Conservation (phyloP, 805 yeast genomes). For the Jamesozyma piceae region DNA sequence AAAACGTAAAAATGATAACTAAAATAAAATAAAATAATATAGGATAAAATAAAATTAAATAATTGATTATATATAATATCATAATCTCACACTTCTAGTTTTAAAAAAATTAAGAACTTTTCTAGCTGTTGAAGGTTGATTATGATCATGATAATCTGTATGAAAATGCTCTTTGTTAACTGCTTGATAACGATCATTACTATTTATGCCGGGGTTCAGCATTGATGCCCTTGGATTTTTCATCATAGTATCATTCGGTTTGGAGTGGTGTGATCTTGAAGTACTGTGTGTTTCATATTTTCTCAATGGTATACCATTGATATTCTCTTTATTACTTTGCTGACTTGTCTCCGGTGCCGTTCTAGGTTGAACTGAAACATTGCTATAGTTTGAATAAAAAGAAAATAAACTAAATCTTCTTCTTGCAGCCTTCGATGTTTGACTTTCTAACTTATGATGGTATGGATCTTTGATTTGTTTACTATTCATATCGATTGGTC, state of each 20-base stretch:
- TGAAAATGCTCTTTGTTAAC: background rate
- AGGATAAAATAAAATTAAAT: background rate
- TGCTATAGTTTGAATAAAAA: conserved; percentile 21
- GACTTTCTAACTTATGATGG: background rate
- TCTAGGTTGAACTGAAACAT: background rate
- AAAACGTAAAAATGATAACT: background rate
- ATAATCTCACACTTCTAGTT: conserved; percentile 42
- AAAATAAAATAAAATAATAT: background rate
- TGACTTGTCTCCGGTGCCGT: background rate
- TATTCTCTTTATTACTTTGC: conserved; percentile 1
- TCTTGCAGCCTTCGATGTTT: background rate
- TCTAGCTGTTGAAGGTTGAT: conserved; percentile 56
- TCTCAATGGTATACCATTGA: background rate
- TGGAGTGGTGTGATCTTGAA: background rate
- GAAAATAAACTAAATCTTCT: conserved; percentile 38
- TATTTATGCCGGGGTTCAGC: background rate
- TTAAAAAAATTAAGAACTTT: conserved; percentile 72
- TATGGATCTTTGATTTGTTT: background rate
- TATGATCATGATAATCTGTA: background rate
- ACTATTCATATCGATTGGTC: conserved; percentile 1
- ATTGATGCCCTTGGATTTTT: background rate
- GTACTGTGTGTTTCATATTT: background rate
- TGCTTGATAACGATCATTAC: conserved; percentile 5
- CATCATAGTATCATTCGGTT: conserved; percentile 1
- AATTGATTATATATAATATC: conserved; percentile 1